These are phyloP conservation scores for Pyrenophora teres DNA, from an alignment of 2,329 filamentous ascomycete genomes.

Conservation along the genomic window DNA sequence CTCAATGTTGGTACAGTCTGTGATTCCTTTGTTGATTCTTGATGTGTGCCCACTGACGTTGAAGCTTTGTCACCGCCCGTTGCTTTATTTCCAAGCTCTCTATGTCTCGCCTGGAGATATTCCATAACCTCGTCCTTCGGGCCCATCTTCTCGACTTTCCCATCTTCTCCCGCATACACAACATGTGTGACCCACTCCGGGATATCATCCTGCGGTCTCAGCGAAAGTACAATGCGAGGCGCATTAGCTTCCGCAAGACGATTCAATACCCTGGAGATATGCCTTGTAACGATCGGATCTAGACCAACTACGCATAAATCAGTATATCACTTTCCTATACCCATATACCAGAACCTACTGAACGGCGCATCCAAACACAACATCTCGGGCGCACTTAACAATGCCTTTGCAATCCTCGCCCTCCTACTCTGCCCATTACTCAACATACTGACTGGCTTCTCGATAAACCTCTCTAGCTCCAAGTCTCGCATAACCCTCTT, in stretches of 20 bases:
- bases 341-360: conserved; percentile 53
- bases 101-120: conserved; percentile 41
- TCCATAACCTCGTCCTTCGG: conserved; percentile 65
- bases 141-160: conserved; percentile 69
- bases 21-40: conserved; percentile 13
- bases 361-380: conserved; percentile 87
- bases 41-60: conserved; percentile 29
- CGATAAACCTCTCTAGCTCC: conserved; percentile 68
- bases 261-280: conserved; percentile 72
- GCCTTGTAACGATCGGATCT: conserved; percentile 78
- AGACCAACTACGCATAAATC: conserved; percentile 68
- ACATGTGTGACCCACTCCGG: conserved; percentile 91
- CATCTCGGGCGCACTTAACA: conserved; percentile 78
- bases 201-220: conserved; percentile 83
- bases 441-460: conserved; percentile 84
- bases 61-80: conserved; percentile 11
- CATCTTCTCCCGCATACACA: conserved; percentile 70
- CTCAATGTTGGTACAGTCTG: conserved; percentile 21
- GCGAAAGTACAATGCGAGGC: conserved; percentile 75
- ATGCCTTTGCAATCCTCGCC: conserved; percentile 83
- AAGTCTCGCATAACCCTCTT: conserved; percentile 71
- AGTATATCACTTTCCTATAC: too few relatives aligned
- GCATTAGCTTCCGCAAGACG: conserved; percentile 67
- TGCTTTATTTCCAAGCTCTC: conserved; percentile 23
- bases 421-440: conserved; percentile 92